A percentile compares a stretch with the other conserved stretches of the same genome.
phyloP scores from a whole-genome alignment of 257 asterid species.

The Fraxinus cuspidata region DNA sequence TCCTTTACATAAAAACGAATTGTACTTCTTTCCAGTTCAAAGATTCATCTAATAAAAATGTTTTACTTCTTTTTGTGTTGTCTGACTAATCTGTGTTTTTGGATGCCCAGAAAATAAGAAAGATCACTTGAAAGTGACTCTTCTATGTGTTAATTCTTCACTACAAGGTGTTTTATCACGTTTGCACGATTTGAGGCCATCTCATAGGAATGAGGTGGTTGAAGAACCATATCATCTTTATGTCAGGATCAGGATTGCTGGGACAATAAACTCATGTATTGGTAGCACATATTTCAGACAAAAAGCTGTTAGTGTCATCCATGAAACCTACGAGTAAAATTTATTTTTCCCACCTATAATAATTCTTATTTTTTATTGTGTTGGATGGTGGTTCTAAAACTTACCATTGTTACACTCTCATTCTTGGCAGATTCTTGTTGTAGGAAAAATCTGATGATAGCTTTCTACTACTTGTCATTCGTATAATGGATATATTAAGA shows the following conservation, averaged over 20 bases:
- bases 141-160: slow-evolving; percentile 93
- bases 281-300: slow-evolving; percentile 84
- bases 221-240: slow-evolving; percentile 54
- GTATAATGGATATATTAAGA: slow-evolving; percentile 87
- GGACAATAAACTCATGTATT: slow-evolving; percentile 88
- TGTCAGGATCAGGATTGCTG: slow-evolving; percentile 89
- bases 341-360: slow-evolving; percentile 16
- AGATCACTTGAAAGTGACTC: slow-evolving; percentile 99
- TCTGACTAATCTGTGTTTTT: slow-evolving; percentile 36
- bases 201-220: slow-evolving; percentile 66
- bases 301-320: slow-evolving; percentile 82
- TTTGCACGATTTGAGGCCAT: slow-evolving; percentile 94
- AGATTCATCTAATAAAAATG: slow-evolving; percentile 17
- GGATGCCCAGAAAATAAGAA: slow-evolving; percentile 80
- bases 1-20: slow-evolving; percentile 14
- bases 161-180: slow-evolving; percentile 94
- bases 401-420: slow-evolving; percentile 21
- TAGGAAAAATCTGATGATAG: slow-evolving; percentile 97
- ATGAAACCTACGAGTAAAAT: slow-evolving; percentile 80
- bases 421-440: slow-evolving; percentile 71
- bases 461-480: slow-evolving; percentile 82
- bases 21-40: slow-evolving; percentile 17
- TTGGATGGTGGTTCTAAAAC: slow-evolving; percentile 30
- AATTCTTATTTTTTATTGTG: slow-evolving; percentile 22
- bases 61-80: slow-evolving; percentile 14